phyloP scores from a whole-genome alignment of 345 rosid genomes.

The Linum tenue region DNA sequence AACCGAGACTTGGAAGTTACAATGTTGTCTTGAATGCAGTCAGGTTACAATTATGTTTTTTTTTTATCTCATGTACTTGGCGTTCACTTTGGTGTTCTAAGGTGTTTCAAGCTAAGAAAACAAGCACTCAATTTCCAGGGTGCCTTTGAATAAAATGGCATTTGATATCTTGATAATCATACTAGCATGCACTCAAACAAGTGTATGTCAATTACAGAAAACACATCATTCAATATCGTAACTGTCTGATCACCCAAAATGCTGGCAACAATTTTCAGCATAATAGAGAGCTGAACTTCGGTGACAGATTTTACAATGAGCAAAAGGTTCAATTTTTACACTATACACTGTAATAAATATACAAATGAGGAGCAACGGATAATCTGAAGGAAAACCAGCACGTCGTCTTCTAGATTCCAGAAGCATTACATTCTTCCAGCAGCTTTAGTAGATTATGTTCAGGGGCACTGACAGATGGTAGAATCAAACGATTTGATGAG shows the following conservation, averaged over 20 bases:
- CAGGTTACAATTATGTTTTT: neutral
- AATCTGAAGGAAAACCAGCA: neutral
- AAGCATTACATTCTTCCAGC: conserved; percentile 70
- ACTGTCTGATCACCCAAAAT: neutral
- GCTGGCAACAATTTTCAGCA: neutral
- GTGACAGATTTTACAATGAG: conserved; percentile 1
- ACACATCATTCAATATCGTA: neutral
- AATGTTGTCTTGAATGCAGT: too few relatives aligned
- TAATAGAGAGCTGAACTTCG: neutral
- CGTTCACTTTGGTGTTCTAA: neutral
- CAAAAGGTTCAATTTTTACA: neutral
- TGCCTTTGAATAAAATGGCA: neutral
- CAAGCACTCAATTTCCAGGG: neutral
- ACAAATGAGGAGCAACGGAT: neutral
- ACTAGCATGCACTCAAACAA: too few relatives aligned
- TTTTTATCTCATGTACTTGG: neutral
- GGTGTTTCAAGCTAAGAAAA: neutral
- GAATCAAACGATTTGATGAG: conserved; percentile 41
- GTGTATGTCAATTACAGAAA: too few relatives aligned
- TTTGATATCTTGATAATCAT: neutral
- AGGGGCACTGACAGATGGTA: conserved; percentile 87
- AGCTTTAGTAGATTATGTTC: conserved; percentile 75
- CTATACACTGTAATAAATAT: neutral
- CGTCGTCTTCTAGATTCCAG: conserved; percentile 30
- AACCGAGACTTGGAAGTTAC: too few relatives aligned